phyloP scores from a whole-genome alignment of 2,329 filamentous ascomycete species.

The Colletotrichum camelliae region DNA sequence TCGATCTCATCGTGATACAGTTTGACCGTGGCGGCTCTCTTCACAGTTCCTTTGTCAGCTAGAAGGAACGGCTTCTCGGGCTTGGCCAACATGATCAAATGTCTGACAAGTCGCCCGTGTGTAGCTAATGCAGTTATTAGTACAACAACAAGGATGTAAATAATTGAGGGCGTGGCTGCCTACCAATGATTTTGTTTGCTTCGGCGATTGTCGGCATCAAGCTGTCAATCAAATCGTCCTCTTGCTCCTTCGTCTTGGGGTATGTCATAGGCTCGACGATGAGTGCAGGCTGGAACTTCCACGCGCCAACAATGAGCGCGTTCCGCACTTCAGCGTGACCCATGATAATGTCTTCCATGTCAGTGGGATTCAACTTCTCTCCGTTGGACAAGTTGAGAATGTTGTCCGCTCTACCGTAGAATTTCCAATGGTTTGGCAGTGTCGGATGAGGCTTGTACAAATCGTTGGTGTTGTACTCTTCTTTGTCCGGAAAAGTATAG shows the following conservation, averaged over 20 bases:
- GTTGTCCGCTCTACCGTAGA: constrained; percentile 41
- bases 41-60: constrained; percentile 52
- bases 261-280: constrained; percentile 47
- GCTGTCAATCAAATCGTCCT: constrained; percentile 39
- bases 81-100: constrained; percentile 43
- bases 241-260: constrained; percentile 29
- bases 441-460: constrained; percentile 43
- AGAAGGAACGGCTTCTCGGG: constrained; percentile 47
- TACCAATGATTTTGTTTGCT: constrained; percentile 39
- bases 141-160: neutral
- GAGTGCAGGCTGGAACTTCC: constrained; percentile 51
- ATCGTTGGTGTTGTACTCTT: constrained; percentile 47
- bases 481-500: constrained; percentile 39
- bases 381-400: constrained; percentile 55
- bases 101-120: constrained; percentile 49
- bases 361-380: constrained; percentile 53
- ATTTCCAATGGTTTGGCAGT: constrained; percentile 38
- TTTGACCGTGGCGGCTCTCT: constrained; percentile 41
- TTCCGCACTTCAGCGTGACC: constrained; percentile 44
- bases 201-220: constrained; percentile 49
- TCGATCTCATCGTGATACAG: constrained; percentile 50
- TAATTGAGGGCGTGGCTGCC: neutral
- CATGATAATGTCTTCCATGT: constrained; percentile 44
- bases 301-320: constrained; percentile 50
- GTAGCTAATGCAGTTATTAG: constrained; percentile 21